phyloP scores from a whole-genome alignment of 441 rosid species.

The Erodium texanum region DNA sequence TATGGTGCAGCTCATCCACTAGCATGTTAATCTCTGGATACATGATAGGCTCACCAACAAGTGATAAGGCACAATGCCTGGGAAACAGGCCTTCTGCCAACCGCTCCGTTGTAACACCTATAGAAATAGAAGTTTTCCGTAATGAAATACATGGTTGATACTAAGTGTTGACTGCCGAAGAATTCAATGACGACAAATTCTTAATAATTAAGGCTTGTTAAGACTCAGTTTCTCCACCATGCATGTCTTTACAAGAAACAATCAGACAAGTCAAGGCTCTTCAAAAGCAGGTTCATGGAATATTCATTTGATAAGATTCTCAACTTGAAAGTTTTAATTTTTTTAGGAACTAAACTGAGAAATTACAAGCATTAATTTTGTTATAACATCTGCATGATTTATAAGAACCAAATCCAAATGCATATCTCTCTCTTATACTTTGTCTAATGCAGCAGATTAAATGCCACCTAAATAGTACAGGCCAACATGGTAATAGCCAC shows the following conservation, averaged over 20 bases:
- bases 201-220: neutral
- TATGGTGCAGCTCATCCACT: constrained; percentile 76
- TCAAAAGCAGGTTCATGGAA: neutral
- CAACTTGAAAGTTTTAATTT: neutral
- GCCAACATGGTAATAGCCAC: no score
- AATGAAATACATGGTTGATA: constrained; percentile 9
- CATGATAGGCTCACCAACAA: constrained; percentile 97
- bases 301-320: neutral
- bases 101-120: constrained; percentile 73
- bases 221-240: neutral
- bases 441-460: no score
- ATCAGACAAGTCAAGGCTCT: no score
- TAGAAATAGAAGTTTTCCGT: constrained; percentile 15
- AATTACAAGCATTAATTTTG: neutral
- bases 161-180: neutral
- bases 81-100: constrained; percentile 79
- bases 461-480: no score
- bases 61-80: constrained; percentile 88
- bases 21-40: constrained; percentile 83
- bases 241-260: neutral
- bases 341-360: neutral
- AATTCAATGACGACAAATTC: neutral
- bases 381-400: no score
- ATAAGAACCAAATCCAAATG: no score
- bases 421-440: no score